Percentiles rank a stretch among this genome's conserved stretches.
Conservation (phyloP, 2,329 filamentous ascomycete genomes). For the Monosporascus sp. region DNA sequence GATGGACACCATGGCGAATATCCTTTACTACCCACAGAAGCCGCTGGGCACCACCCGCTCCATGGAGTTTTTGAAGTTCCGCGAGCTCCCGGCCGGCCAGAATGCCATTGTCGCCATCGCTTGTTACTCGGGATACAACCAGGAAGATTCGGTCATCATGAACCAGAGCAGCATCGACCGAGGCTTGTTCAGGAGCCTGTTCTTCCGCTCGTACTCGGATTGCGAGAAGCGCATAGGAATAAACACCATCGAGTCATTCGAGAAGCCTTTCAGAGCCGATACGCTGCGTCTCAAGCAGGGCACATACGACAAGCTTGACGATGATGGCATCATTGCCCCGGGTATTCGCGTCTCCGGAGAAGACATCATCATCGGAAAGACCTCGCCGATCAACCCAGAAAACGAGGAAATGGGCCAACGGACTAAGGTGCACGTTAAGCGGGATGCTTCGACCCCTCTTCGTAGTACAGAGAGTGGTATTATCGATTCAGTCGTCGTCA, state of each 20-base stretch:
- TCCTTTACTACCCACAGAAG: constrained; percentile 98
- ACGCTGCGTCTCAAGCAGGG: constrained; percentile 91
- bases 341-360: constrained; percentile 94
- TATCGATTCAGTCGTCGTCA: constrained; percentile 86
- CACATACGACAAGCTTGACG: constrained; percentile 95
- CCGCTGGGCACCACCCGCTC: constrained; percentile 91
- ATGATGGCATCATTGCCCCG: constrained; percentile 90
- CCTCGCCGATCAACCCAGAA: constrained; percentile 87
- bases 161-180: constrained; percentile 99
- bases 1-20: constrained; percentile 99
- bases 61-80: constrained; percentile 98
- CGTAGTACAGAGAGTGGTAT: constrained; percentile 96
- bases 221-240: constrained; percentile 95
- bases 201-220: constrained; percentile 96
- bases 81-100: constrained; percentile 92
- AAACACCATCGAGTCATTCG: constrained; percentile 87
- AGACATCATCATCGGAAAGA: constrained; percentile 99
- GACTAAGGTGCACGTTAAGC: constrained; percentile 83
- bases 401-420: constrained; percentile 90
- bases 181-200: constrained; percentile 92
- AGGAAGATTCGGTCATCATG: constrained; percentile 99
- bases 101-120: constrained; percentile 98
- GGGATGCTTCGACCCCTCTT: constrained; percentile 91
- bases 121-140: constrained; percentile 97
- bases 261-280: constrained; percentile 85